Conservation (phyloP, 495 filamentous ascomycete genomes). For the Letharia columbiana region DNA sequence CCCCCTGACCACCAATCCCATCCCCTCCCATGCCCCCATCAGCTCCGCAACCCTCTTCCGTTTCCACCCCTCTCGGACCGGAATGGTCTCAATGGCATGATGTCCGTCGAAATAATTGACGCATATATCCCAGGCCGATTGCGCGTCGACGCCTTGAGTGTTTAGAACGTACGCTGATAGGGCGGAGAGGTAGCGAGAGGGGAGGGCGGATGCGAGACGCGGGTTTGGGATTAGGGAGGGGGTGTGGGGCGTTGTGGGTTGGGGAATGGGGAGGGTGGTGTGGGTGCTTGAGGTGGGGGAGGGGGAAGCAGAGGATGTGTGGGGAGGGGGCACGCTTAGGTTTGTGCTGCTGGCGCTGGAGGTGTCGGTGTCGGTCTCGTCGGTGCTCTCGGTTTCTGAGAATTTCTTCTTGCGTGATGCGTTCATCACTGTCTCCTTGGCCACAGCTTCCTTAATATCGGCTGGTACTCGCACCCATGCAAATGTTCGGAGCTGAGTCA, state of each 20-base stretch:
- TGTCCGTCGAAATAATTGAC: conserved; percentile 81
- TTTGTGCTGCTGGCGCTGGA: conserved; percentile 10
- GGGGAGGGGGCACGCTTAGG: not conserved
- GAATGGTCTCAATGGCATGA: conserved; percentile 80
- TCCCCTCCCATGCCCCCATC: conserved; percentile 51
- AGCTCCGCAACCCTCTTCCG: conserved; percentile 70
- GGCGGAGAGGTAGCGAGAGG: conserved; percentile 65
- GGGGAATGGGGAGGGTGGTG: conserved; percentile 33
- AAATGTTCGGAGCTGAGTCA: conserved; percentile 82
- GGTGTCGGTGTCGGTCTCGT: not conserved
- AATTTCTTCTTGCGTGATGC: not conserved
- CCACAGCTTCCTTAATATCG: conserved; percentile 41
- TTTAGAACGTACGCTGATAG: conserved; percentile 53
- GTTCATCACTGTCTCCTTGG: conserved; percentile 17
- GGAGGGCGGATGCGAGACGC: conserved; percentile 48
- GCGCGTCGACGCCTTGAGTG: conserved; percentile 22
- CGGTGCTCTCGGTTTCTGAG: conserved; percentile 2
- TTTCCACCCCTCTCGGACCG: conserved; percentile 72
- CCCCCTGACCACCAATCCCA: conserved; percentile 20
- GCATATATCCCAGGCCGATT: conserved; percentile 35
- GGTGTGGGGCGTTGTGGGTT: conserved; percentile 27
- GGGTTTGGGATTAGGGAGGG: conserved; percentile 43
- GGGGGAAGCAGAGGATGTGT: conserved; percentile 24
- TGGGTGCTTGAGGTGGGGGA: conserved; percentile 28
- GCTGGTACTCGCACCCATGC: conserved; percentile 61